Conservation (phyloP, 176 grass and related monocot genomes). For the Hordeum vulgare region DNA sequence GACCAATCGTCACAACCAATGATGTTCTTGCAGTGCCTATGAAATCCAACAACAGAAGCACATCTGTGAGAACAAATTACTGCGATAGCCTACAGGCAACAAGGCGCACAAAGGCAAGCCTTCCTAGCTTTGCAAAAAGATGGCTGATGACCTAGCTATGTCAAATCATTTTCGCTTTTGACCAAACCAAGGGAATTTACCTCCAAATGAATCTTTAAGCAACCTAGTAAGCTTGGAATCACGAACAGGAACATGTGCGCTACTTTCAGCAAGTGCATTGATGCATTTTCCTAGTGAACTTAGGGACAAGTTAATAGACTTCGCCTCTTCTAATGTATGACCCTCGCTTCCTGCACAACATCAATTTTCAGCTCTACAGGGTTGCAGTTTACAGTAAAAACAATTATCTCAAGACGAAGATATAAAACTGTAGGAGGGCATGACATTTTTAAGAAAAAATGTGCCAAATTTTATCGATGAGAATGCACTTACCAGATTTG, state of each 20-base stretch:
- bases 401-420: not conserved
- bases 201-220: slow-evolving; percentile 99
- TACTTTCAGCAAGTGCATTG: slow-evolving; percentile 98
- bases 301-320: slow-evolving; percentile 96
- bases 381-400: not conserved
- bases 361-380: slow-evolving; percentile 5
- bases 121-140: not conserved
- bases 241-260: slow-evolving; percentile 88
- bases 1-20: slow-evolving; percentile 96
- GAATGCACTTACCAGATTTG: slow-evolving; percentile 61
- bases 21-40: slow-evolving; percentile 98
- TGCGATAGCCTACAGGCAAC: not conserved
- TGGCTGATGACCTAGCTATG: not conserved
- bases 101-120: not conserved
- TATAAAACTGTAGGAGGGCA: not conserved
- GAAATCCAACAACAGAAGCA: slow-evolving; percentile 35
- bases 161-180: not conserved
- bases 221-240: slow-evolving; percentile 99
- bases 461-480: not conserved
- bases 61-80: slow-evolving; percentile 23
- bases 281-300: slow-evolving; percentile 98
- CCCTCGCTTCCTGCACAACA: slow-evolving; percentile 85
- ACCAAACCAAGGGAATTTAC: slow-evolving; percentile 25
- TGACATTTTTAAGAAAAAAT: not conserved
- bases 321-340: slow-evolving; percentile 98